A percentile compares a stretch with the other conserved stretches of the same genome.
phyloP scores from a whole-genome alignment of 768 basidiomycete species.

The Podaxis sp. region DNA sequence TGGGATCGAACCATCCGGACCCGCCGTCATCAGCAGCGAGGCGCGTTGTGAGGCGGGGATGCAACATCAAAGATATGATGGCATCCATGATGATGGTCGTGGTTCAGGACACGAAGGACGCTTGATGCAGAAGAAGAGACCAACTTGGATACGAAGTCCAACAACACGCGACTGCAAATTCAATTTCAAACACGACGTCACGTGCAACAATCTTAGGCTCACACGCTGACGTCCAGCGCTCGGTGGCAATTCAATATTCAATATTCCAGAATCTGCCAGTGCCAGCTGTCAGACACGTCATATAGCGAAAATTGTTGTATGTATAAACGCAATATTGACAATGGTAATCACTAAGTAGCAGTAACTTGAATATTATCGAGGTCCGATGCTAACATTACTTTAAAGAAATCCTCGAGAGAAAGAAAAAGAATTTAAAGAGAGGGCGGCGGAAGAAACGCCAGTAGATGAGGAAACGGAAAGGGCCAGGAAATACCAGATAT shows the following conservation, averaged over 20 bases:
- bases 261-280: no score
- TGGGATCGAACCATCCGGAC: conserved; percentile 53
- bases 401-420: conserved; percentile 2
- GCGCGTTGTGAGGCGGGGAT: conserved; percentile 53
- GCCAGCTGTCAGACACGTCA: no score
- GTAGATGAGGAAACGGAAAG: not conserved
- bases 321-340: conserved; percentile 1
- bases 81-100: conserved; percentile 37
- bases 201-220: not conserved
- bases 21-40: conserved; percentile 42
- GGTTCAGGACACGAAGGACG: conserved; percentile 9
- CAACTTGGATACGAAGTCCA: conserved; percentile 8
- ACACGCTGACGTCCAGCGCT: not conserved
- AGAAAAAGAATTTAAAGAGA: not conserved
- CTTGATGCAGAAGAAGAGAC: not conserved
- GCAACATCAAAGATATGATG: conserved; percentile 48
- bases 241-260: no score
- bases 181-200: conserved; percentile 1
- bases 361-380: conserved; percentile 12
- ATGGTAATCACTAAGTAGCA: not conserved
- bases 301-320: not conserved
- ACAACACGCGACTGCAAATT: conserved; percentile 26
- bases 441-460: not conserved
- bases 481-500: not conserved
- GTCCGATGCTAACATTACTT: conserved; percentile 21